Base-by-base conservation (phyloP, 139 green algal species). In the Pseudopediastrum boryanum region DNA sequence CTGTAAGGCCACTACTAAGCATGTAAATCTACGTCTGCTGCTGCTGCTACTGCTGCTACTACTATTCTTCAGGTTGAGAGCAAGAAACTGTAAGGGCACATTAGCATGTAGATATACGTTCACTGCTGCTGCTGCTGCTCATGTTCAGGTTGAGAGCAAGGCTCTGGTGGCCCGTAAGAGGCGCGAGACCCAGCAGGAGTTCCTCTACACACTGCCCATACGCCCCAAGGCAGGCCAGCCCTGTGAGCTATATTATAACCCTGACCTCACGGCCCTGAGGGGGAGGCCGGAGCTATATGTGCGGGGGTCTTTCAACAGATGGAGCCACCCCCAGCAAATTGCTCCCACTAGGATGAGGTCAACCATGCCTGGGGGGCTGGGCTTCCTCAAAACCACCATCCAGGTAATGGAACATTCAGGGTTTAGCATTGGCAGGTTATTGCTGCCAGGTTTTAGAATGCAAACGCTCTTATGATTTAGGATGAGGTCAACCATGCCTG, bases 201-300 rank as follows among this genome's bases (percentile, higher is more conserved):
- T 95, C 56, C 79, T 97, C 56, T 97, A 93, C 89, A 95, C 93
- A 8, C 79, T 92, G 63, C 94, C 94, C 0, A 70, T 91, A 8
- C 71, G 48, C 1, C 85, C 89, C 0, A 54, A 84, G 88, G 4
- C 87, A 21, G 64, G 85, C 23, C 27, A 73, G 63, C 38, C 66
- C 9, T 73, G 92, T 25, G 90, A 86, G 27, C 83, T 98, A 4
- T 95, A 82, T 78, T 99, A 99, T 89, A 97, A 98, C 87, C 93
- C 96, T n/a, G 89, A 94, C 76, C 80, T 87, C 78, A 98, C 95
- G 0, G 75, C 89, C 9, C 86, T 99, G 42, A 75, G 90, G 13
- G 94, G 93, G 9, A 77, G 91, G 6, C 87, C 90, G 3, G 88
- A 97, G 71, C 90, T 97, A 44, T 98, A 88, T 79, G 67, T 98